Evolutionary conservation across 495 filamentous ascomycete genomes (phyloP).

Genomic region (Xylaria grammica): DNA sequence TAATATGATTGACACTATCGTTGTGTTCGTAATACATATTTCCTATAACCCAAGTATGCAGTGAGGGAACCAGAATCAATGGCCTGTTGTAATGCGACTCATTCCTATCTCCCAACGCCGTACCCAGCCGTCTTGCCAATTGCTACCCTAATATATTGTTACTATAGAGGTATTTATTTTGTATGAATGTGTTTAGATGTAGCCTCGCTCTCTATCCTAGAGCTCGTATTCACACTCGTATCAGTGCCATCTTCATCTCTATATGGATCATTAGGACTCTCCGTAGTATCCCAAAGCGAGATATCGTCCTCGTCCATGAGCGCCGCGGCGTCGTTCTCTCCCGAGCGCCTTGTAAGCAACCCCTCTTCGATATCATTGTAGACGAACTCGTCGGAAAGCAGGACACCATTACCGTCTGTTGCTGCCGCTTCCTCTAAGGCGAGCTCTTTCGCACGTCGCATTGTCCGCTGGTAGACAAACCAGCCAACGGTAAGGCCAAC

Average conservation of each 20-base stretch:
- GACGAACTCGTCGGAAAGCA: constrained; percentile 44
- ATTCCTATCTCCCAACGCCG: not conserved
- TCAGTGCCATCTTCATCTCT: constrained; percentile 36
- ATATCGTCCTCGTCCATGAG: constrained; percentile 66
- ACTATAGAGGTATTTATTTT: constrained; percentile 7
- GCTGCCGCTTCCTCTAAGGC: constrained; percentile 73
- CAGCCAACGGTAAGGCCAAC: constrained; percentile 78
- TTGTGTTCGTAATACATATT: constrained; percentile 2
- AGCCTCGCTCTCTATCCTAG: not conserved
- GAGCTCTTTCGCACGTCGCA: constrained; percentile 81
- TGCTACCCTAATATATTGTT: not conserved
- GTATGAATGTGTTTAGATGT: not conserved
- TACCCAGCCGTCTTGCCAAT: constrained; percentile 5
- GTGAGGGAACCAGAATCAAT: not conserved
- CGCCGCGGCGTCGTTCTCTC: constrained; percentile 47
- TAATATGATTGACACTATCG: not conserved
- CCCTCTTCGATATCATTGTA: constrained; percentile 34
- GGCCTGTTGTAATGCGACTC: not conserved
- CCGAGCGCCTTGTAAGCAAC: constrained; percentile 28
- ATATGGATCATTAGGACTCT: constrained; percentile 50
- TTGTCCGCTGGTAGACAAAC: constrained; percentile 85
- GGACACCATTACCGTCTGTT: constrained; percentile 26
- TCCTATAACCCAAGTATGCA: not conserved
- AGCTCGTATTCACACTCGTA: constrained; percentile 2
- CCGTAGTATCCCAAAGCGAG: constrained; percentile 53